Conservation (phyloP, 306 rosid species). For the Prunus kanzakura region DNA sequence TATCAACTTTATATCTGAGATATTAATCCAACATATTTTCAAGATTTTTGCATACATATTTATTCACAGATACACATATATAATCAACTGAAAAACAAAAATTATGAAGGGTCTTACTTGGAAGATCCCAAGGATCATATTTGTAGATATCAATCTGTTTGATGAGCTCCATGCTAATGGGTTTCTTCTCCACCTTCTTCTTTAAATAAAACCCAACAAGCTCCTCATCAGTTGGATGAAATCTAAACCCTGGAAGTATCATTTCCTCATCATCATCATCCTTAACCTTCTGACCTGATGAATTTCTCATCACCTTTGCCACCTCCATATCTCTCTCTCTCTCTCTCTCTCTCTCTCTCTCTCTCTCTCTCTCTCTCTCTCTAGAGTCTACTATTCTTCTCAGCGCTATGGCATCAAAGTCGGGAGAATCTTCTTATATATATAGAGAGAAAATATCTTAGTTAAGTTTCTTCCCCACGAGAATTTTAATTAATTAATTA, state of each 20-base stretch:
- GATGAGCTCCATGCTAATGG: conserved; percentile 63
- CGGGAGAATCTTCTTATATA: conserved; percentile 27
- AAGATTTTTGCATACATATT: neutral
- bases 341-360: neutral
- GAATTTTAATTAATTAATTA: neutral
- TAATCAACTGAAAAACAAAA: neutral
- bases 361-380: conserved; percentile 4
- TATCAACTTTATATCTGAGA: too few relatives aligned
- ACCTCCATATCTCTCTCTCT: conserved; percentile 38
- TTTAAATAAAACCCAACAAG: conserved; percentile 81
- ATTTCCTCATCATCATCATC: conserved; percentile 31
- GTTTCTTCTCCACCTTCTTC: conserved; percentile 68
- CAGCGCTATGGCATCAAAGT: neutral
- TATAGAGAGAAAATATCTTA: neutral
- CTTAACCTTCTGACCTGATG: conserved; percentile 6
- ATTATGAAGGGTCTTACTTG: conserved; percentile 44
- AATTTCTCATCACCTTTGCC: neutral
- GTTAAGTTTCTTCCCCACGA: neutral
- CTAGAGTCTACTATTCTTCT: neutral
- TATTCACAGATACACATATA: neutral
- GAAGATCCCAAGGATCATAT: conserved; percentile 98
- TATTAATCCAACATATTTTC: neutral
- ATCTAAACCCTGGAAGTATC: conserved; percentile 84
- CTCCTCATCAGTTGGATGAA: conserved; percentile 93
- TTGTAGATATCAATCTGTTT: conserved; percentile 87